Conservation (phyloP, 257 asterid genomes). For the Striga asiatica region DNA sequence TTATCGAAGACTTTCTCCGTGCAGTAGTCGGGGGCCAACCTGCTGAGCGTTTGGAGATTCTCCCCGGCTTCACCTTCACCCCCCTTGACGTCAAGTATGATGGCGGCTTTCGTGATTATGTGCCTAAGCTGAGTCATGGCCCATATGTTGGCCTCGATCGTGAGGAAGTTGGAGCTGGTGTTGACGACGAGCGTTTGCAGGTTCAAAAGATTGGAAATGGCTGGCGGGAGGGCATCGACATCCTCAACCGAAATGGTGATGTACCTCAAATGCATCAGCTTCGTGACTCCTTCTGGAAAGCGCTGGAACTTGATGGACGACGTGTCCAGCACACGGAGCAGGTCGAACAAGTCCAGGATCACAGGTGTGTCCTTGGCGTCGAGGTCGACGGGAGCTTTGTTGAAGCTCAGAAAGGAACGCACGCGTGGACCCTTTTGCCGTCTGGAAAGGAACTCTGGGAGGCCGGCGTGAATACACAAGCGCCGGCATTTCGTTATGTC, state of each 20-base stretch:
- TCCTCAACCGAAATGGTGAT: constrained; percentile 18
- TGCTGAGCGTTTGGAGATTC: constrained; percentile 6
- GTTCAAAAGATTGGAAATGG: constrained; percentile 18
- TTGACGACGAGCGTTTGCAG: constrained; percentile 14
- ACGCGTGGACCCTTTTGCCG: constrained; percentile 21
- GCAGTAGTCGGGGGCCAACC: constrained; percentile 12
- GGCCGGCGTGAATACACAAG: constrained; percentile 29
- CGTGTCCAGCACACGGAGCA: constrained; percentile 23
- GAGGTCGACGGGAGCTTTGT: constrained; percentile 14
- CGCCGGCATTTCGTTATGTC: constrained; percentile 23
- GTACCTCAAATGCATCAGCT: constrained; percentile 23
- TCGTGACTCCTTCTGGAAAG: constrained; percentile 13
- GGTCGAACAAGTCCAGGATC: constrained; percentile 28
- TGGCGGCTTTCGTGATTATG: constrained; percentile 1
- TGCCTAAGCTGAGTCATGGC: constrained; percentile 5
- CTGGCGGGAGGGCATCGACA: constrained; percentile 14
- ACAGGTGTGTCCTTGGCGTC: constrained; percentile 8
- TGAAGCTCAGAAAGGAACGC: constrained; percentile 33
- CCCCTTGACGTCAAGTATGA: background rate
- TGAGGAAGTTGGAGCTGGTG: background rate
- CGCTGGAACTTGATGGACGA: constrained; percentile 17
- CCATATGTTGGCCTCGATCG: background rate
- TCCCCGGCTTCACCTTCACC: background rate
- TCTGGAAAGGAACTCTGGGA: constrained; percentile 17
- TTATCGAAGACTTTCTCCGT: background rate